A percentile compares a stretch with the other conserved stretches of the same genome.
phyloP scores from a whole-genome alignment of 192 early-diverging fungal genomes.

The Umbelopsis sp. region DNA sequence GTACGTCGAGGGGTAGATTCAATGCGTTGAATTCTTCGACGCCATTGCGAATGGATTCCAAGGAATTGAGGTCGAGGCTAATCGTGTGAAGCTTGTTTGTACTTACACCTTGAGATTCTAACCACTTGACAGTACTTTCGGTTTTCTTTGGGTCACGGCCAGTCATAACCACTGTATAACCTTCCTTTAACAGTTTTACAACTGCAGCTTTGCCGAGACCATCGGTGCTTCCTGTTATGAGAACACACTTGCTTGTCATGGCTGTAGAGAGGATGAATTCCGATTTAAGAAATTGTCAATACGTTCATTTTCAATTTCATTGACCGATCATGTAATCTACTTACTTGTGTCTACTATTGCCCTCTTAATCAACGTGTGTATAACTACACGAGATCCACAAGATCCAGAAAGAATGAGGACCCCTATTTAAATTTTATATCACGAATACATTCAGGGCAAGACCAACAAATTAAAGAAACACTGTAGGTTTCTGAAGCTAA shows the following conservation, averaged over 20 bases:
- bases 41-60: conserved; percentile 18
- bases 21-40: conserved; percentile 14
- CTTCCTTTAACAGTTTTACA: neutral
- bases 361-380: too few species aligned
- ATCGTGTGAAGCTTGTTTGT: neutral
- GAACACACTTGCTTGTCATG: neutral
- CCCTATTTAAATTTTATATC: too few species aligned
- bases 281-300: neutral
- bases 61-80: conserved; percentile 15
- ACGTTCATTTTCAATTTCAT: neutral
- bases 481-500: too few species aligned
- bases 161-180: conserved; percentile 25
- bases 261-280: neutral
- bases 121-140: neutral
- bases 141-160: conserved; percentile 5
- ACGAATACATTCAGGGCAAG: too few species aligned
- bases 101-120: neutral
- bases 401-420: too few species aligned
- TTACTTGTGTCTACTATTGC: too few species aligned
- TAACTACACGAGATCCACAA: too few species aligned
- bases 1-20: conserved; percentile 15
- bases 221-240: conserved; percentile 13
- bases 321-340: too few species aligned
- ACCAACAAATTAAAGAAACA: too few species aligned
- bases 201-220: neutral